Base-by-base conservation (phyloP, 2,329 filamentous ascomycete species). In the Fusarium pseudoanthophilum region DNA sequence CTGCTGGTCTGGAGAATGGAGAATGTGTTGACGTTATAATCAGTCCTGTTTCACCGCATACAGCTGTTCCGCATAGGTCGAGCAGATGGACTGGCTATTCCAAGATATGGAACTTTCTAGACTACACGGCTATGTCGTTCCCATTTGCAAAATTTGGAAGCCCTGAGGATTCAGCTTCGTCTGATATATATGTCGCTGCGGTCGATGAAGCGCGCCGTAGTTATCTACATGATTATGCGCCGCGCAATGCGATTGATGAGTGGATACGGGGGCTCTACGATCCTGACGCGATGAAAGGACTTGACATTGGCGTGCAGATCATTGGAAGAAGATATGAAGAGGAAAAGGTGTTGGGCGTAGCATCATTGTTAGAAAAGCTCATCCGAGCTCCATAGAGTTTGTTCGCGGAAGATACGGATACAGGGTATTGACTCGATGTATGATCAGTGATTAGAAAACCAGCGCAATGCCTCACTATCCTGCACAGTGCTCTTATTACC, bases 351-450 rank as follows among this genome's bases (percentile, higher is more conserved):
- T 11, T 64, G 10, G 62, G 62, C 4, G 40, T 43, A 4, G 42
- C 42, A 7, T 21, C 52, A 15, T 11, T 45, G 13, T 26, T 62
- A 13, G n/a, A 45, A 3, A 46, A 20, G 13, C 51, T 53, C 14
- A 18, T n/a, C 34, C 10, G 7, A 28, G 51, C 20, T 37, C 21
- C 3, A 39, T 4, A n/a, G 14, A n/a, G 14, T 10, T n/a, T 16
- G 11, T 4, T 21, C 7, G 0, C 14, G 20, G 20, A 16, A n/a
- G 2, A 10, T 0, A 4, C 9, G 13, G 15, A 51, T 34, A 4
- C n/a, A 2, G 4, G 6, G 4, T 24, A 11, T 2, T 5, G 15
- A n/a, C 4, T 42, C 3, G 9, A 16, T 24, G 7, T 3, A 4
- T 24, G n/a, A 16, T 10, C 9, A 42, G n/a, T 24, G 11, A 7